Evolutionary conservation across 2,329 filamentous ascomycete genomes (phyloP).

Genomic region (Clathrospora elynae): DNA sequence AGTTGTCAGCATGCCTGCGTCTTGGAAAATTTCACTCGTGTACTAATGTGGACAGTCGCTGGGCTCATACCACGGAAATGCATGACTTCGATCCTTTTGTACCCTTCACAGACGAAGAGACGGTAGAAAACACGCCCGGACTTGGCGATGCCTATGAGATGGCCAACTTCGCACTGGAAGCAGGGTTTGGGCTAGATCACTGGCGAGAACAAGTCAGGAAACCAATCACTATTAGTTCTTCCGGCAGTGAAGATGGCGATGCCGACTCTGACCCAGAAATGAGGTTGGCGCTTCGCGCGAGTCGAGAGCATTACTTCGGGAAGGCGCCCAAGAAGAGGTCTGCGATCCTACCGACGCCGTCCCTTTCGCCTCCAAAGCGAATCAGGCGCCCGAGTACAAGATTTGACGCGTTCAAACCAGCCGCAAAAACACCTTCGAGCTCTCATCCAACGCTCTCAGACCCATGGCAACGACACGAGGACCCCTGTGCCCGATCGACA

Average conservation of each 20-base stretch:
- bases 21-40: background rate
- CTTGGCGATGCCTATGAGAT: conserved; percentile 19
- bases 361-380: background rate
- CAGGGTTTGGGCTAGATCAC: conserved; percentile 8
- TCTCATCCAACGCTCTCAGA: background rate
- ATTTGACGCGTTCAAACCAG: too few relatives aligned
- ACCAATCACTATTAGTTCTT: background rate
- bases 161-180: conserved; percentile 3
- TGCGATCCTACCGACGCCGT: background rate
- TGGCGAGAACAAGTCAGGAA: conserved; percentile 17
- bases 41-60: conserved; percentile 24
- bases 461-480: background rate
- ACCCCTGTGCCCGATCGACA: too few relatives aligned
- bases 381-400: too few relatives aligned
- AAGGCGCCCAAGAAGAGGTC: background rate
- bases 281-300: conserved; percentile 4
- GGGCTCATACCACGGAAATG: conserved; percentile 23
- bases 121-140: conserved; percentile 3
- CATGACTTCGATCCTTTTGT: conserved; percentile 18
- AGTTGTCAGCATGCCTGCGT: conserved; percentile 17
- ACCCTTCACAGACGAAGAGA: conserved; percentile 2
- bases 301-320: background rate
- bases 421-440: too few relatives aligned
- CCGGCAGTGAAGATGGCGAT: background rate
- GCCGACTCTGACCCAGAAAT: conserved; percentile 3